phyloP scores from a whole-genome alignment of 495 filamentous ascomycete species.

The Penicillium lagena region DNA sequence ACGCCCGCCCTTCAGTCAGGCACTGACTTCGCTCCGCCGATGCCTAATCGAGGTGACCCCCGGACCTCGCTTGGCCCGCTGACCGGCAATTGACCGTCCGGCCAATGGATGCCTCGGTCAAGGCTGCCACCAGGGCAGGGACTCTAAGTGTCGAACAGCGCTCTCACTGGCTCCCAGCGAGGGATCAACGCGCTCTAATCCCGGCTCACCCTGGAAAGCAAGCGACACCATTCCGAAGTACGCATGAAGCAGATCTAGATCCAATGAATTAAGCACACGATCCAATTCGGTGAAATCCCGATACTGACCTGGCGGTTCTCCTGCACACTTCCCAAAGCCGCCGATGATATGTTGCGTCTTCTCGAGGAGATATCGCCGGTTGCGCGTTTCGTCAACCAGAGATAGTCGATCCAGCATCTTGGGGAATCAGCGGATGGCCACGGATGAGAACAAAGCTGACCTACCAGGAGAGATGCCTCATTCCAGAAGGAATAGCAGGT shows the following conservation, averaged over 20 bases:
- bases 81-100: neutral
- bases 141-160: constrained; percentile 34
- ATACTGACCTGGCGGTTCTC: constrained; percentile 61
- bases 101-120: neutral
- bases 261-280: constrained; percentile 2
- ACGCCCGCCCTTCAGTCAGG: neutral
- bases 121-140: constrained; percentile 32
- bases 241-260: constrained; percentile 74
- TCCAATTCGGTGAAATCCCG: too few relatives aligned
- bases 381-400: constrained; percentile 53
- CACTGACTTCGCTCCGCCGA: too few relatives aligned
- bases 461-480: constrained; percentile 58
- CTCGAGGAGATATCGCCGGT: constrained; percentile 72
- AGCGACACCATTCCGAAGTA: constrained; percentile 82
- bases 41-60: too few relatives aligned
- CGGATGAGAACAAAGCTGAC: neutral
- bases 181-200: constrained; percentile 59
- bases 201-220: constrained; percentile 56
- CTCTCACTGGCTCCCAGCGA: constrained; percentile 57
- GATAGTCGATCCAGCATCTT: constrained; percentile 59
- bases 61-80: too few relatives aligned
- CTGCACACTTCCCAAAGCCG: constrained; percentile 80
- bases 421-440: too few relatives aligned
- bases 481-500: constrained; percentile 97
- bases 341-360: constrained; percentile 89